Percentiles rank a stretch among this genome's conserved stretches.
Evolutionary conservation across 345 rosid genomes (phyloP).

Genomic region (Eucalyptus victrix): DNA sequence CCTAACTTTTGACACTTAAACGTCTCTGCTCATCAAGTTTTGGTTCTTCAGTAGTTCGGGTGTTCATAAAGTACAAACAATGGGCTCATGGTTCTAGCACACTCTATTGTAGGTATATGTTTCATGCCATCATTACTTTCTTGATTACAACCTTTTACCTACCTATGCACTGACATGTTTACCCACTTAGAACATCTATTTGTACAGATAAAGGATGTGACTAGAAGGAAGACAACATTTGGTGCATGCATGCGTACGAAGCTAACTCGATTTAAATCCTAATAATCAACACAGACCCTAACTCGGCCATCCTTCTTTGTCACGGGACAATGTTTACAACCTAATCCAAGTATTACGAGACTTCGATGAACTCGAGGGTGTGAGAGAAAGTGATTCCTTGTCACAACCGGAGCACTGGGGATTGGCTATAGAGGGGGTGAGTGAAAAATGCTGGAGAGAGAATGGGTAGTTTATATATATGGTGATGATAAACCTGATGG

Average conservation of each 20-base stretch:
- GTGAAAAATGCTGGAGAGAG: not conserved
- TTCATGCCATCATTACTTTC: too few species aligned
- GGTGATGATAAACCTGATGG: not conserved
- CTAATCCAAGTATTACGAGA: rapidly evolving
- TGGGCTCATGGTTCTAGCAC: too few species aligned
- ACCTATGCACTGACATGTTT: too few species aligned
- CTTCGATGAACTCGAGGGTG: not conserved
- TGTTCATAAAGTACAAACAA: too few species aligned
- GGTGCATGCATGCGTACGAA: too few species aligned
- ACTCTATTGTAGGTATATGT: too few species aligned
- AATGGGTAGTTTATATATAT: too few species aligned
- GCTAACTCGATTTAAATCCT: not conserved
- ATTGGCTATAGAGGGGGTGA: not conserved
- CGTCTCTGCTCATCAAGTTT: rapidly evolving
- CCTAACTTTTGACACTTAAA: too few species aligned
- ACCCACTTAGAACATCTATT: too few species aligned
- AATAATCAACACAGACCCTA: rapidly evolving
- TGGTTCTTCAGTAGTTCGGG: rapidly evolving
- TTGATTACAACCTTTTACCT: too few species aligned
- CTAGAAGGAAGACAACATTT: too few species aligned
- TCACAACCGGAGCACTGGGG: not conserved
- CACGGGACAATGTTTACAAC: not conserved
- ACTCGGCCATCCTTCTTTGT: not conserved
- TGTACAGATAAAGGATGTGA: too few species aligned
- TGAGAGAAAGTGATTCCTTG: not conserved